phyloP scores from a whole-genome alignment of 2,329 filamentous ascomycete species.

The Pochonia chlamydosporia region DNA sequence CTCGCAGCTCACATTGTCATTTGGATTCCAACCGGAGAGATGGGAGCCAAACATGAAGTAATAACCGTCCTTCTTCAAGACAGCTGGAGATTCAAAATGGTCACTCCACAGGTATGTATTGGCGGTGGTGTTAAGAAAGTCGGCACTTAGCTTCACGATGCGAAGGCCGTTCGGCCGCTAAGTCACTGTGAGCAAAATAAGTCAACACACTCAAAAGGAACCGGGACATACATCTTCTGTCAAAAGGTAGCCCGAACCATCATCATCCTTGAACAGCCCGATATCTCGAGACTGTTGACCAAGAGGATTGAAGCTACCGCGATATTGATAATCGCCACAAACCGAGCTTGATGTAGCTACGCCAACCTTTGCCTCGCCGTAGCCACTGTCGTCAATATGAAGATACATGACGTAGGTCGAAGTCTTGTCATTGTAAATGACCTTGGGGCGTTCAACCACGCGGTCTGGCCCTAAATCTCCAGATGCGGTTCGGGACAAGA shows the following conservation, averaged over 20 bases:
- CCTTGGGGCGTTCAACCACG: conserved; percentile 62
- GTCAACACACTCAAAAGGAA: too few species aligned
- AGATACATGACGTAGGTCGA: conserved; percentile 62
- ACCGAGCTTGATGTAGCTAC: conserved; percentile 54
- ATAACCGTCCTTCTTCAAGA: conserved; percentile 52
- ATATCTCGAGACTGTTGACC: conserved; percentile 46
- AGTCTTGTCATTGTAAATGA: conserved; percentile 61
- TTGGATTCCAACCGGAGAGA: conserved; percentile 52
- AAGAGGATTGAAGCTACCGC: conserved; percentile 28
- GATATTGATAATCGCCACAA: conserved; percentile 50
- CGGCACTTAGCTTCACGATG: background rate
- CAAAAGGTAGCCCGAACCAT: conserved; percentile 55
- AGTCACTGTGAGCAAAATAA: conserved; percentile 52
- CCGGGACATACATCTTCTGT: conserved; percentile 55
- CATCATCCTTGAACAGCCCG: conserved; percentile 56
- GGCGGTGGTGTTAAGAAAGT: conserved; percentile 31
- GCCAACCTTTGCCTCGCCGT: conserved; percentile 58
- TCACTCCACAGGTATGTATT: conserved; percentile 47
- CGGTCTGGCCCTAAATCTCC: conserved; percentile 56
- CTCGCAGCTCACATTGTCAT: conserved; percentile 50
- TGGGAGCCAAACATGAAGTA: conserved; percentile 63
- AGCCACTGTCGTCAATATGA: conserved; percentile 58
- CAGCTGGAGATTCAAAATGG: conserved; percentile 55
- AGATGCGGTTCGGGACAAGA: conserved; percentile 44
- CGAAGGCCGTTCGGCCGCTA: background rate